Evolutionary conservation across 169 alveolate genomes (phyloP), one percentile per base, ranked within the genome.

Genomic region (Cryptosporidium tyzzeri): DNA sequence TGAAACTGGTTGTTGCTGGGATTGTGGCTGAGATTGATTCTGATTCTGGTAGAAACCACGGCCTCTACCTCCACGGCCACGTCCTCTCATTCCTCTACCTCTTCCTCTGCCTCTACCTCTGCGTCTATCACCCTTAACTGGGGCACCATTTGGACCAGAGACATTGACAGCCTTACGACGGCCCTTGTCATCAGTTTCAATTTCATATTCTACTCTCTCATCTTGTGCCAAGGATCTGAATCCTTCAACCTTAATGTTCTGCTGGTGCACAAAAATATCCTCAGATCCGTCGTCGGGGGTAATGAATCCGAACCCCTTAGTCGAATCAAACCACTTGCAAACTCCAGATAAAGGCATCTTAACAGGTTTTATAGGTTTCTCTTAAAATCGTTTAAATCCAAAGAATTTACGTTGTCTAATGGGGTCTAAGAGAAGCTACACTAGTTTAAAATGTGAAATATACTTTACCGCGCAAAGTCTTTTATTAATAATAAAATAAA

Each of bases 271-370:
- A 86, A 94, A 94, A 53, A 94, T 86, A 50, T 94, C 96, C 70
- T 91, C 94, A 55, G 91, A 73, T 23, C 95, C 95, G 67, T 91
- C 93, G 21, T 93, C 95, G 9, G 94, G 92, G n/a, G 95, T 92
- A 33, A 94, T 94, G 74, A 94, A 94, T 16, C 96, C 96, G 69
- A 86, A 94, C 7, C 96, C 96, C 94, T 94, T 80, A 21, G 80
- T 92, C n/a, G 95, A 92, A 85, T 94, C 93, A 91, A 94, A 94
- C 96, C 96, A 94, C 84, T 94, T 94, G 93, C 96, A 94, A 62
- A 80, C 92, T 61, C 96, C 96, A 48, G 89, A 80, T n/a, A 62
- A 65, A 62, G 89, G 89, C 89, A 80, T 80, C 44, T 41, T 62
- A 59, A 44, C 50, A 55, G 23, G 67, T 55, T 55, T 21, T 55